Evolutionary conservation across 202 grass and related monocot genomes (phyloP).

Genomic region (Sporobolus alterniflorus): DNA sequence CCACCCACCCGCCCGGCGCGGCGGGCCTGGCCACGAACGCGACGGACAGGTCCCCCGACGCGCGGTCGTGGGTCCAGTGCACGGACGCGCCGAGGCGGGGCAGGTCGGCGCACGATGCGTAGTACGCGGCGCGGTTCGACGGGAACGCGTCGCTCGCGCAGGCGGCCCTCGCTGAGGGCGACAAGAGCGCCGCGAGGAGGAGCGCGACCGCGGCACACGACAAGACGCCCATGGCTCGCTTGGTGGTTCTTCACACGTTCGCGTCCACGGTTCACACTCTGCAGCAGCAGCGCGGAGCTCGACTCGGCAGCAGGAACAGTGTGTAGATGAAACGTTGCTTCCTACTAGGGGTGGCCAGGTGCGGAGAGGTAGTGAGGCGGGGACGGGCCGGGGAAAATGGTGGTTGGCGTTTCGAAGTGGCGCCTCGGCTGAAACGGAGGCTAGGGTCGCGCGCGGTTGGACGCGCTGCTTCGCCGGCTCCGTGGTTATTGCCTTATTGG

Average conservation of each 20-base stretch:
- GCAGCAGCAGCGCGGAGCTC: neutral
- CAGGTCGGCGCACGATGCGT: slow-evolving; percentile 63
- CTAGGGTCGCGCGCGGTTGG: no score
- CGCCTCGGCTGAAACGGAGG: neutral
- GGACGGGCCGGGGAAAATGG: neutral
- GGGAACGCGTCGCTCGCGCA: slow-evolving; percentile 52
- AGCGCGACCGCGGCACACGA: neutral
- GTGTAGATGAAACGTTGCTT: no score
- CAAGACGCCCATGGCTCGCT: neutral
- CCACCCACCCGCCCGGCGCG: slow-evolving; percentile 55
- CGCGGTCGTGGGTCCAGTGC: slow-evolving; percentile 64
- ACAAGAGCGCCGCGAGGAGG: slow-evolving; percentile 9
- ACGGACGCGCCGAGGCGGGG: slow-evolving; percentile 58
- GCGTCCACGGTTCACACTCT: neutral
- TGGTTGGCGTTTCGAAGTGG: neutral
- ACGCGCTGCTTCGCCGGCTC: no score
- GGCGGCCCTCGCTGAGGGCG: neutral
- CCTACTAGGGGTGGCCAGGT: no score
- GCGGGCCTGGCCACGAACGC: slow-evolving; percentile 53
- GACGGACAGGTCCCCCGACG: slow-evolving; percentile 38
- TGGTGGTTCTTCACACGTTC: neutral
- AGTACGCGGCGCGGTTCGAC: slow-evolving; percentile 27
- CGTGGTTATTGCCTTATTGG: no score
- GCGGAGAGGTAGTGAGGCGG: neutral
- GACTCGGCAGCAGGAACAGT: neutral